Percentiles rank a stretch among this genome's conserved stretches.
Evolutionary conservation across 805 yeast genomes (phyloP).

Genomic region (Schwanniomyces occidentalis): DNA sequence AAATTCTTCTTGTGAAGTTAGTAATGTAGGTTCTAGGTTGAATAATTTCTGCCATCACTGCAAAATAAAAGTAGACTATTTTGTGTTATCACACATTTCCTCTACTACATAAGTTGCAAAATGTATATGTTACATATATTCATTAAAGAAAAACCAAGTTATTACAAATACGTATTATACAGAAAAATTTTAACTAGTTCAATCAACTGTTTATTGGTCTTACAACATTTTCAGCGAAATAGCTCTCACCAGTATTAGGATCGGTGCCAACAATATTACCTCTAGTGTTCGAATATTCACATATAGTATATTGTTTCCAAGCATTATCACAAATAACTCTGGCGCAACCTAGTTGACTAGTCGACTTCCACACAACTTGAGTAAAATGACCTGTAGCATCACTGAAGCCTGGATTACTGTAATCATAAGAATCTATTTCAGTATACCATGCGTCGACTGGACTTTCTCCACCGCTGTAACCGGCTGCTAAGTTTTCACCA

Average conservation of each 20-base stretch:
- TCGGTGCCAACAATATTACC: constrained; percentile 51
- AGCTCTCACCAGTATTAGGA: constrained; percentile 28
- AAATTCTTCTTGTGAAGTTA: constrained; percentile 2
- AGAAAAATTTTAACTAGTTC: no score
- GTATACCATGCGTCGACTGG: constrained; percentile 78
- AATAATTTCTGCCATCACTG: no score
- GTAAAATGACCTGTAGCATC: constrained; percentile 75
- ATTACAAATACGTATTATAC: no score
- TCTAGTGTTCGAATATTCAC: constrained; percentile 59
- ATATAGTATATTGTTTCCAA: constrained; percentile 64
- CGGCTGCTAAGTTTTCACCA: constrained; percentile 80
- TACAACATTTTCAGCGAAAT: constrained; percentile 46
- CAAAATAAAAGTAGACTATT: no score
- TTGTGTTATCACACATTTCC: no score
- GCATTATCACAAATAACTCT: constrained; percentile 44
- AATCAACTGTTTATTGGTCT: no score
- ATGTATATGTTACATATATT: no score
- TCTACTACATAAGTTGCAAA: no score
- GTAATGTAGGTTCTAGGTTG: no score
- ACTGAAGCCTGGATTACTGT: constrained; percentile 49
- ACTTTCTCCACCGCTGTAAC: constrained; percentile 51
- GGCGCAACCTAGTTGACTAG: constrained; percentile 69
- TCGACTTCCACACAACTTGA: constrained; percentile 68
- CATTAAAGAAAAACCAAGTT: no score
- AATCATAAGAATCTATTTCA: constrained; percentile 60